Base-by-base conservation (phyloP, 2,329 filamentous ascomycete species). In the Bipolaris oryzae region DNA sequence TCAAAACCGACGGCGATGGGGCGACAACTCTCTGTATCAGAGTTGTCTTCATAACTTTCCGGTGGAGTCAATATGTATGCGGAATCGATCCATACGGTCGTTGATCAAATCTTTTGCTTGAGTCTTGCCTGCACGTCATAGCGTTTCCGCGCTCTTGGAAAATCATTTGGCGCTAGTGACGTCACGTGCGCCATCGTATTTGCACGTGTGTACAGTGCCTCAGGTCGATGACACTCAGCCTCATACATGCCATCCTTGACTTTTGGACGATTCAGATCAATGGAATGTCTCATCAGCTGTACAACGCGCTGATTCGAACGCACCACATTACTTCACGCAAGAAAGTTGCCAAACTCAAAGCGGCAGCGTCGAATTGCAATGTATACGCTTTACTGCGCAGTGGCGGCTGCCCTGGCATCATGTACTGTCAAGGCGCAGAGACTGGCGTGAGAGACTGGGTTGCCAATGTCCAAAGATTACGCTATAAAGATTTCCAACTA, bases 271-370 rank as follows among this genome's bases (percentile, higher is more conserved):
- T 7, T 3, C 11, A 44, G 10, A 23, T 39, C 10, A 37, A 61
- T 62, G 55, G 52, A 48, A 72, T 73, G 69, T 58, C 68, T 47
- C 46, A 53, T 31, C 48, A 55, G 7, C 55, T 73, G 18, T 82
- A 77, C 69, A 84, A 85, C 70, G 84, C 88, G 28, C 79, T 93
- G 43, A 90, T 93, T 58, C 85, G 89, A 50, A 93, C 90, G 0
- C 90, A 93, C 66, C 90, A 93, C 74, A 92, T 93, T 69, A 92
- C 89, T 3, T 92, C 88, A 0, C 87, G 89, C 62, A 92, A 91
- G 72, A 93, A 93, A 70, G 82, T 88, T 42, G 77, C 81, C 23
- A 80, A 81, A 53, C 81, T 93, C 20, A 85, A 81, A 48, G 88
- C 89, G 73, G 86, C 87, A 2, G 86, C 88, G 6, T 80, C 84